These are phyloP conservation scores for Cymodocea nodosa DNA, from an alignment of 116 monocot species.

Conservation along the genomic window DNA sequence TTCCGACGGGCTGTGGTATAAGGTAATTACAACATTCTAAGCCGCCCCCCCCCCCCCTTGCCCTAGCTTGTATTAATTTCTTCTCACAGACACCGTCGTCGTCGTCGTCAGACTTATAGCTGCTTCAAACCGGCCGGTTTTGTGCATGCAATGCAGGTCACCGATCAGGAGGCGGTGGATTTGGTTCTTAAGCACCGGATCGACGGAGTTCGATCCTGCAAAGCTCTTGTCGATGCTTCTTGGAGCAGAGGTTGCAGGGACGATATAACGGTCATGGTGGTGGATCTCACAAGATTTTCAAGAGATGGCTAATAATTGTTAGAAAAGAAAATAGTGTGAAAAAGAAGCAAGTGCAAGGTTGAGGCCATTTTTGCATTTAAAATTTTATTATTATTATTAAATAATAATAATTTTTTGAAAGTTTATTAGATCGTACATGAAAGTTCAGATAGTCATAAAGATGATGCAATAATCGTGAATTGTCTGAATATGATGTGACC, in stretches of 20 bases:
- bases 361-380: too few species aligned
- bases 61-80: not conserved
- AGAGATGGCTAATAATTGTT: not conserved
- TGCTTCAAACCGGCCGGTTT: not conserved
- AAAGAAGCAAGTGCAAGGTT: too few species aligned
- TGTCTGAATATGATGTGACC: too few species aligned
- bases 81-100: not conserved
- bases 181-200: constrained; percentile 16
- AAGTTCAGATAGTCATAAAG: too few species aligned
- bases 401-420: too few species aligned
- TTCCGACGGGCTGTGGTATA: constrained; percentile 78
- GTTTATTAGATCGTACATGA: too few species aligned
- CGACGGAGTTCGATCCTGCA: constrained; percentile 29
- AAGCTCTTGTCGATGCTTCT: constrained; percentile 39
- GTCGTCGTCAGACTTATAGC: not conserved
- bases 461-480: too few species aligned
- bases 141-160: constrained; percentile 24
- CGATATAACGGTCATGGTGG: constrained; percentile 71
- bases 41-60: too few species aligned
- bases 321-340: too few species aligned
- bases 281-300: constrained; percentile 42
- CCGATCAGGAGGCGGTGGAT: constrained; percentile 72
- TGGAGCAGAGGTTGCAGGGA: constrained; percentile 52
- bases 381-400: too few species aligned
- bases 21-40: too few species aligned